Base-by-base conservation (phyloP, 2,329 filamentous ascomycete species). In the Fusarium piperis region DNA sequence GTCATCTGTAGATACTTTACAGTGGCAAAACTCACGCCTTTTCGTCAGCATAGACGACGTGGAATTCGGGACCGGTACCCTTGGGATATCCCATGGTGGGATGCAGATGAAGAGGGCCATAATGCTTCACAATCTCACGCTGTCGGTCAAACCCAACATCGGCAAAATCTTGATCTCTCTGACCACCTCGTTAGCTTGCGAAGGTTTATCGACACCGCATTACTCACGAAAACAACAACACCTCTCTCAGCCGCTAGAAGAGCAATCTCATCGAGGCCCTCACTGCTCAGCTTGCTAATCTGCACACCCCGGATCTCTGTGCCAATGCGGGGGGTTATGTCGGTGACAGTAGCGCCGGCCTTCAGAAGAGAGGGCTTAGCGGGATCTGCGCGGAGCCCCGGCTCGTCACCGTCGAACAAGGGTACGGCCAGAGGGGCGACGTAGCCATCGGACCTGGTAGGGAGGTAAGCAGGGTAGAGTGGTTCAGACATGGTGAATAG, bases 111-210 rank as follows among this genome's bases (percentile, higher is more conserved):
- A 80, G 72, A 3, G 78, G 78, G 0, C 78, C 78, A 74, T 79
- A 80, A 33, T 80, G 78, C 7, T 59, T 71, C 1, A 76, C 78
- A 20, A 76, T 78, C 9, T 79, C 73, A 2, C 41, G 70, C 20
- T 80, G 78, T 10, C 53, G 74, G 5, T 79, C 78, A 51, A 80
- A 80, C 1, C 78, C 77, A 26, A 68, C 57, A n/a, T 79, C 77
- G 2, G 76, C 78, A 61, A 80, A 80, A 2, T 79, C 72, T 35
- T 80, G 78, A 1, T 79, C 77, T 62, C 78, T 68, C 78, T 79
- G 12, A 1, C 0, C 0, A 20, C 3, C 12, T 7, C 35, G 1
- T 71, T 8, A 73, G 64, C 16, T 39, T 0, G 12, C 28, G 3
- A n/a, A 12, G 2, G n/a, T n/a, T n/a, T n/a, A n/a, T n/a, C n/a